These are phyloP conservation scores for Penicillium silybi DNA, from an alignment of 495 filamentous ascomycete species.

Conservation along the genomic window DNA sequence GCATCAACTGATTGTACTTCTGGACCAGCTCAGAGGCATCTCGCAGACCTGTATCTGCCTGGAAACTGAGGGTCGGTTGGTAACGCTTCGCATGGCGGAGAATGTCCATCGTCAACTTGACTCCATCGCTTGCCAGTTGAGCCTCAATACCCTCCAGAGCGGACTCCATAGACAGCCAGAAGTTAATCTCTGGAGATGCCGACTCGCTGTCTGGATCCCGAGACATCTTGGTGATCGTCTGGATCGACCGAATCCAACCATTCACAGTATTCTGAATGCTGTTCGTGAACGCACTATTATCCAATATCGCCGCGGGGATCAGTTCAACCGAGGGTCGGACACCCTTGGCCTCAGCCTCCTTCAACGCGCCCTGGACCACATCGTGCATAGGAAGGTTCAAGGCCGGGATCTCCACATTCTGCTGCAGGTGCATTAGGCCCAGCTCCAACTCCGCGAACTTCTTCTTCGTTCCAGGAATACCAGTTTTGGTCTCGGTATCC, in stretches of 20 bases:
- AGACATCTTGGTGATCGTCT: conserved; percentile 92
- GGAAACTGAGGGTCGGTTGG: conserved; percentile 93
- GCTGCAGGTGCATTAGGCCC: conserved; percentile 83
- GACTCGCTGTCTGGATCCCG: conserved; percentile 83
- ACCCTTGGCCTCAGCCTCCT: conserved; percentile 62
- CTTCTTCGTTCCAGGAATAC: conserved; percentile 94
- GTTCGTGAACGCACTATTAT: conserved; percentile 88
- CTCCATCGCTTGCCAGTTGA: conserved; percentile 82
- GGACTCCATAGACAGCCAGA: conserved; percentile 94
- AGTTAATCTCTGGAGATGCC: conserved; percentile 95
- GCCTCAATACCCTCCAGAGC: conserved; percentile 84
- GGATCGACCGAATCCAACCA: conserved; percentile 96
- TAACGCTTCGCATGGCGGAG: conserved; percentile 94
- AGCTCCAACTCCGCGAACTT: conserved; percentile 90
- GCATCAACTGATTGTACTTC: conserved; percentile 97
- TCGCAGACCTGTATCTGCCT: conserved; percentile 88
- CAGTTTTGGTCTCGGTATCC: conserved; percentile 85
- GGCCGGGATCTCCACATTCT: conserved; percentile 96
- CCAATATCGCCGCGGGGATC: conserved; percentile 65
- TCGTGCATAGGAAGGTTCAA: conserved; percentile 81
- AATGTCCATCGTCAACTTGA: conserved; percentile 87
- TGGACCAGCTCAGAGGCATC: conserved; percentile 93
- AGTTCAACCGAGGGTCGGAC: conserved; percentile 68
- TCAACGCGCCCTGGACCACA: conserved; percentile 76
- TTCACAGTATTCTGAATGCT: conserved; percentile 90